These are phyloP conservation scores for Aureobasidium sp. DNA, from an alignment of 2,329 filamentous ascomycete species.

Conservation along the genomic window DNA sequence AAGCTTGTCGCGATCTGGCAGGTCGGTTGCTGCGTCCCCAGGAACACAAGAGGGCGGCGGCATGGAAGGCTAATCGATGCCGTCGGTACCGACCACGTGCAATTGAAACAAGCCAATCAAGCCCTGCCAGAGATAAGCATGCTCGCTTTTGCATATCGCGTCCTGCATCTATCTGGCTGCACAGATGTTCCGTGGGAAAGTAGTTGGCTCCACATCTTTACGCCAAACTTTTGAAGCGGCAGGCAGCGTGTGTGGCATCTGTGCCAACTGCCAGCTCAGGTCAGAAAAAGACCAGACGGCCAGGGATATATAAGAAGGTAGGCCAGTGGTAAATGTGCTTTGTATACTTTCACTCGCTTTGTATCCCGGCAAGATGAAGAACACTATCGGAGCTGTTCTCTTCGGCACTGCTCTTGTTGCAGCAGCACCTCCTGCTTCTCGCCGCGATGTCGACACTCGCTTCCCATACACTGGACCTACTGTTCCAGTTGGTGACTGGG, in stretches of 20 bases:
- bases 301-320: slow-evolving; percentile 3
- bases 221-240: neutral
- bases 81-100: slow-evolving; percentile 10
- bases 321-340: neutral
- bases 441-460: slow-evolving; percentile 33
- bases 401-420: slow-evolving; percentile 4
- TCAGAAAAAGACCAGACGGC: neutral
- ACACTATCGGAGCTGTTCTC: slow-evolving; percentile 2
- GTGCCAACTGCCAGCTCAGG: neutral
- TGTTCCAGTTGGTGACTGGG: slow-evolving; percentile 46
- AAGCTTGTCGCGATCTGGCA: slow-evolving; percentile 5
- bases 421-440: slow-evolving; percentile 1
- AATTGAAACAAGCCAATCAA: neutral
- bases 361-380: slow-evolving; percentile 3
- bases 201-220: neutral
- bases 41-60: neutral
- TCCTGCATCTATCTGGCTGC: slow-evolving; percentile 3
- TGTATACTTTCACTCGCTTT: neutral
- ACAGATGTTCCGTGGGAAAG: neutral
- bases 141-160: neutral
- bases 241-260: neutral
- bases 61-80: neutral
- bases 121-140: neutral
- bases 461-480: slow-evolving; percentile 45
- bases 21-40: neutral